Percentiles rank a stretch among this genome's conserved stretches.
Conservation (phyloP, 2,329 filamentous ascomycete species). For the Scedosporium boydii region DNA sequence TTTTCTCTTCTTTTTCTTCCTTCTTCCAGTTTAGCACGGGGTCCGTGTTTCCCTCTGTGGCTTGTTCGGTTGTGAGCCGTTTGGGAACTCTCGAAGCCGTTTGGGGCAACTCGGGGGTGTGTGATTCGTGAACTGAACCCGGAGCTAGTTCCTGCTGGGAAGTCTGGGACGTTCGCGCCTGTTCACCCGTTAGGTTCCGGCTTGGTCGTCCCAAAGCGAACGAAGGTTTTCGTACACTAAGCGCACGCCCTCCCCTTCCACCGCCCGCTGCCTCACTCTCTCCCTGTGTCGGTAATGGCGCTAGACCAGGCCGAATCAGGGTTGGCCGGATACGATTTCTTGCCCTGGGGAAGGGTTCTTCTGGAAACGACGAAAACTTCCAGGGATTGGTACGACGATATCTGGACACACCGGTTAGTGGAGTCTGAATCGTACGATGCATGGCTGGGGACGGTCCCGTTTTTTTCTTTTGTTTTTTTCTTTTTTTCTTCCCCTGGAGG, state of each 20-base stretch:
- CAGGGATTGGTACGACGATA: not conserved
- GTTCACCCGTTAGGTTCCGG: not conserved
- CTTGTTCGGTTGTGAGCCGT: not conserved
- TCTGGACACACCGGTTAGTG: not conserved
- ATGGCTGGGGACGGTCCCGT: not conserved
- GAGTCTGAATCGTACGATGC: not conserved
- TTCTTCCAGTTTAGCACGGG: not conserved
- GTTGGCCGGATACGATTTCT: not conserved
- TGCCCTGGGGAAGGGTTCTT: not conserved
- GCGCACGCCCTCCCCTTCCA: not conserved
- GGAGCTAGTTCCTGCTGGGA: too few species aligned
- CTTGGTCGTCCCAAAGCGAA: not conserved
- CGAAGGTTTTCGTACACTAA: not conserved
- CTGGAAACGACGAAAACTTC: not conserved
- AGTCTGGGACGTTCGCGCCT: too few species aligned
- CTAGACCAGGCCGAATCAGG: not conserved
- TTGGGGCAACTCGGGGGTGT: not conserved
- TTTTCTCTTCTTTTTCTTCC: not conserved
- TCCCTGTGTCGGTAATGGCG: not conserved
- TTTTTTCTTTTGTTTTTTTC: too few species aligned
- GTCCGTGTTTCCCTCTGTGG: not conserved
- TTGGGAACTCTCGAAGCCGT: not conserved
- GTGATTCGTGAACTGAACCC: not conserved
- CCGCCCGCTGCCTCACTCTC: not conserved
- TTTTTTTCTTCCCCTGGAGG: not conserved